Conservation (phyloP, 2,329 filamentous ascomycete species). For the Corniculantispora saksenae region DNA sequence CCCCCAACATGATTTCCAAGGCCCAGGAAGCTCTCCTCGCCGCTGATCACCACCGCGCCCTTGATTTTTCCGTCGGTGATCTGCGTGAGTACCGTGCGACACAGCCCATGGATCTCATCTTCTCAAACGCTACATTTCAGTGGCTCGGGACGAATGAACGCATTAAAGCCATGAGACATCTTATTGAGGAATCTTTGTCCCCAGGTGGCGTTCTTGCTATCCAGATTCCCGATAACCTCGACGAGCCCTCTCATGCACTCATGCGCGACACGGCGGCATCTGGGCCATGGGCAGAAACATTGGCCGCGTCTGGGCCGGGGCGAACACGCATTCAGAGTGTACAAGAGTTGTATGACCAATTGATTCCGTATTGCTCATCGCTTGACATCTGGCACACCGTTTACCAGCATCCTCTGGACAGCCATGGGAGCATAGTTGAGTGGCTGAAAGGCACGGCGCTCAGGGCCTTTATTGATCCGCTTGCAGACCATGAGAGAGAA, state of each 20-base stretch:
- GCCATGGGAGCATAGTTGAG: constrained; percentile 54
- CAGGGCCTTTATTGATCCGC: constrained; percentile 53
- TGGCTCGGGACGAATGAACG: constrained; percentile 51
- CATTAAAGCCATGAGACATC: constrained; percentile 43
- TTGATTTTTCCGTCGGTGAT: constrained; percentile 49
- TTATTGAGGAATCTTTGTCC: constrained; percentile 40
- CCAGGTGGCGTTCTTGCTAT: constrained; percentile 54
- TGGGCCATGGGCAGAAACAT: constrained; percentile 39
- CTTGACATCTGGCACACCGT: constrained; percentile 56
- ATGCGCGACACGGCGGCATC: constrained; percentile 48
- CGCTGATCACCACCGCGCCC: background rate
- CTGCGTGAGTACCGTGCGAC: constrained; percentile 41
- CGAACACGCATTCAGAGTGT: constrained; percentile 51
- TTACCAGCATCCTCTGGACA: constrained; percentile 54
- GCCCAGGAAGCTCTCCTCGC: constrained; percentile 43
- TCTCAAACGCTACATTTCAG: constrained; percentile 61
- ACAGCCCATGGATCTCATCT: constrained; percentile 44
- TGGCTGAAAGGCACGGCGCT: constrained; percentile 62
- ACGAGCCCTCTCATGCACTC: constrained; percentile 47
- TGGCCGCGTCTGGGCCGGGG: constrained; percentile 33
- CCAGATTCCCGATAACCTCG: constrained; percentile 51
- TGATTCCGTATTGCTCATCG: constrained; percentile 42
- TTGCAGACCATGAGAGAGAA: constrained; percentile 41
- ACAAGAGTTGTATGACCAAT: constrained; percentile 48
- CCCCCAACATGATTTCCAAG: constrained; percentile 54